Conservation (phyloP, 768 basidiomycete species). For the Hortiboletus campestris region DNA sequence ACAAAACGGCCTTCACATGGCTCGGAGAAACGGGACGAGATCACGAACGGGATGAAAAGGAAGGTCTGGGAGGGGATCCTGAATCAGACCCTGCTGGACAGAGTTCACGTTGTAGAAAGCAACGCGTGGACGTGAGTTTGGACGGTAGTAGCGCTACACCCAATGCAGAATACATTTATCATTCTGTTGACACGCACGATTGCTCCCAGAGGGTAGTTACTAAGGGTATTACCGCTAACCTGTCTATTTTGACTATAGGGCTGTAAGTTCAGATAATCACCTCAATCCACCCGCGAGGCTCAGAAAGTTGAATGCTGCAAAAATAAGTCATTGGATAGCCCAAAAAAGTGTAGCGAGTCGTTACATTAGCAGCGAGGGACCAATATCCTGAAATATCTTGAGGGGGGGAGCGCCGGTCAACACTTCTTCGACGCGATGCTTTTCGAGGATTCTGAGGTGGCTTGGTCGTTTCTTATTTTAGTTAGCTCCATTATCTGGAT, state of each 20-base stretch:
- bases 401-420: conserved; percentile 4
- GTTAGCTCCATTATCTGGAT: conserved; percentile 7
- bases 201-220: background rate
- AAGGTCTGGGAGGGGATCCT: background rate
- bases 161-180: no score
- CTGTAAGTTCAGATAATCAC: background rate
- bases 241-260: background rate
- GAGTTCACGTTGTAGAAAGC: background rate
- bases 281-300: conserved; percentile 17
- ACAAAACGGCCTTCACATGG: conserved; percentile 2
- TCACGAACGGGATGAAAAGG: background rate
- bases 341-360: background rate
- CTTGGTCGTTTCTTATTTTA: conserved; percentile 10
- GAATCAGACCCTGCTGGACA: background rate
- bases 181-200: no score
- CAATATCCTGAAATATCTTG: conserved; percentile 29
- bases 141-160: background rate
- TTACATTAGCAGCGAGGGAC: conserved; percentile 10
- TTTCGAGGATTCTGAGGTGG: conserved; percentile 27
- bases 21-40: conserved; percentile 16
- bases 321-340: conserved; percentile 23
- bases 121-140: background rate
- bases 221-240: background rate
- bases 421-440: conserved; percentile 31
- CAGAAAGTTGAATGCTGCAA: conserved; percentile 10